phyloP scores from a whole-genome alignment of 805 yeast genomes.

The Suhomyces sp. region DNA sequence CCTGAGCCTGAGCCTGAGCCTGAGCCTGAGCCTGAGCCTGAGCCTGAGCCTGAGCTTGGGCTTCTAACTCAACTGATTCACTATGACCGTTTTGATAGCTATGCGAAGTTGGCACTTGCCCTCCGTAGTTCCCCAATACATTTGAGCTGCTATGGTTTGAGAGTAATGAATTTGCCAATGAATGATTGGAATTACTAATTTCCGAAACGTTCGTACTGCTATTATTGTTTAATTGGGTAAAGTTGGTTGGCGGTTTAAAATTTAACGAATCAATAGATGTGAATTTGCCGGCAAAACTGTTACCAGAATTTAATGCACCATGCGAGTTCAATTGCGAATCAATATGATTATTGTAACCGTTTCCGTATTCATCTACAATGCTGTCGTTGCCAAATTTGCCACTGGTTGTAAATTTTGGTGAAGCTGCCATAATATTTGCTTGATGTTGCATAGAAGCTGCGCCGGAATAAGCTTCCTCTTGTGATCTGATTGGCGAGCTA shows the following conservation, averaged over 20 bases:
- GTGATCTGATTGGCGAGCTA: conserved; percentile 9
- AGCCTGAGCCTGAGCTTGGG: conserved; percentile 11
- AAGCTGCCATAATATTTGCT: conserved; percentile 3
- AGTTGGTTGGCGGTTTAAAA: conserved; percentile 41
- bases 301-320: conserved; percentile 2
- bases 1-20: too few relatives aligned
- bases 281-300: conserved; percentile 21
- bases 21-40: conserved; percentile 10
- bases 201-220: conserved; percentile 41
- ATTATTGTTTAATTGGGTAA: conserved; percentile 38
- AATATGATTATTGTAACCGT: not conserved
- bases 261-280: conserved; percentile 37
- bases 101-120: conserved; percentile 5
- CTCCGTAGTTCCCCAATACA: conserved; percentile 4
- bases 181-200: conserved; percentile 24
- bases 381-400: conserved; percentile 11
- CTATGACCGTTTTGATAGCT: conserved; percentile 5
- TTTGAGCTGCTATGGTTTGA: conserved; percentile 13
- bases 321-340: not conserved
- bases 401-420: conserved; percentile 12
- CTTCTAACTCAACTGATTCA: conserved; percentile 10
- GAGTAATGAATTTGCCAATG: conserved; percentile 19
- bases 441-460: conserved; percentile 4
- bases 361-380: conserved; percentile 9
- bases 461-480: not conserved